A percentile compares a stretch with the other conserved stretches of the same genome.
Conservation (phyloP, 2,329 filamentous ascomycete species). For the Aspergillus terreus region DNA sequence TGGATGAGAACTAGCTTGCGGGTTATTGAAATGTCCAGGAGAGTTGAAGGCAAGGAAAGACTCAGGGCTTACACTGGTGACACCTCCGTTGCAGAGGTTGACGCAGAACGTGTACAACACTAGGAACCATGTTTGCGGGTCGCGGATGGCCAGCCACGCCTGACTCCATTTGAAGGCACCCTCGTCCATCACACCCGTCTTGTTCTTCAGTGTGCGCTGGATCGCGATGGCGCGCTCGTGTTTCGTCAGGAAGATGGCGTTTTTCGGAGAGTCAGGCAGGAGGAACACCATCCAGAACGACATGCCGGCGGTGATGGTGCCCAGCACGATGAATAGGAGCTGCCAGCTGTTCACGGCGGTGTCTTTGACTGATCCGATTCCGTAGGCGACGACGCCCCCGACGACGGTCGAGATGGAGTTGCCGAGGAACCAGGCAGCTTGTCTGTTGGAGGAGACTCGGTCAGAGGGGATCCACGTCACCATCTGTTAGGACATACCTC, state of each 20-base stretch:
- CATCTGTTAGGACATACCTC: constrained; percentile 5
- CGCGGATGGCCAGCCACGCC: constrained; percentile 30
- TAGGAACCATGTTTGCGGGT: constrained; percentile 31
- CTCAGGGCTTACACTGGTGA: constrained; percentile 23
- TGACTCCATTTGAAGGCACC: constrained; percentile 43
- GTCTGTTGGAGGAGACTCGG: constrained; percentile 13
- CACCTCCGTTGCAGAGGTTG: constrained; percentile 32
- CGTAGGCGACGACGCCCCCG: constrained; percentile 28
- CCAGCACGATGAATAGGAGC: constrained; percentile 29
- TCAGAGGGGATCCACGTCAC: background rate
- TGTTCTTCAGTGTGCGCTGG: constrained; percentile 50
- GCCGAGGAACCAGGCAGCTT: constrained; percentile 33
- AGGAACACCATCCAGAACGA: constrained; percentile 17
- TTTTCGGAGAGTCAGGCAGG: constrained; percentile 30
- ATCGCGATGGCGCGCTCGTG: constrained; percentile 47
- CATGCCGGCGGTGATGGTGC: constrained; percentile 23
- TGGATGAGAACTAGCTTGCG: constrained; percentile 24
- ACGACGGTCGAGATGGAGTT: constrained; percentile 30
- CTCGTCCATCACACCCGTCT: constrained; percentile 52
- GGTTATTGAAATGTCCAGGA: background rate
- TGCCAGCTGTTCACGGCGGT: constrained; percentile 23
- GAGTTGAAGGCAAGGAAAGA: background rate
- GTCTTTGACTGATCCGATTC: constrained; percentile 21
- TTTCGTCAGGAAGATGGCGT: constrained; percentile 40
- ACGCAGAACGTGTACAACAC: constrained; percentile 30